Evolutionary conservation across 768 basidiomycete species (phyloP).

Genomic region (Leccinum arenicola): DNA sequence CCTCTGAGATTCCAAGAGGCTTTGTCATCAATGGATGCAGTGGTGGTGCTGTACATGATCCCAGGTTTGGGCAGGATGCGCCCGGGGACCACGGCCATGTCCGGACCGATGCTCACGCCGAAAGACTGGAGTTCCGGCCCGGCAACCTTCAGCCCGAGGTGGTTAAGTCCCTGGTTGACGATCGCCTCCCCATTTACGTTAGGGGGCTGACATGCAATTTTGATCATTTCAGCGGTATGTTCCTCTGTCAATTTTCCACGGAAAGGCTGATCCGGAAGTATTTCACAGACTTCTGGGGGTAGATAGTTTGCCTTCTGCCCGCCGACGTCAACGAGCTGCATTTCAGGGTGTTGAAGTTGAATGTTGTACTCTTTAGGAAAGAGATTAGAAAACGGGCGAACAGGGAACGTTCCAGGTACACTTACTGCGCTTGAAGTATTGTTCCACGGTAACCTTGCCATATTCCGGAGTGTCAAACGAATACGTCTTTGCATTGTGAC

Average conservation of each 20-base stretch:
- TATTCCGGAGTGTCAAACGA: slow-evolving; percentile 40
- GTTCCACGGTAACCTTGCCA: slow-evolving; percentile 42
- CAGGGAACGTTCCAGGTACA: background rate
- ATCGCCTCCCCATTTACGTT: slow-evolving; percentile 48
- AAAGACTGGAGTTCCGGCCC: slow-evolving; percentile 40
- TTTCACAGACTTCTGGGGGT: slow-evolving; percentile 49
- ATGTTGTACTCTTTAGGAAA: slow-evolving; percentile 41
- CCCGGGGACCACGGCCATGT: slow-evolving; percentile 57
- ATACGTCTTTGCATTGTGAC: slow-evolving; percentile 37
- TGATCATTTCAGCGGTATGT: slow-evolving; percentile 53
- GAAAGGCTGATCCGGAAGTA: slow-evolving; percentile 40
- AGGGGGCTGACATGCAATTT: slow-evolving; percentile 46
- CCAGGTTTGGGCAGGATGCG: slow-evolving; percentile 46
- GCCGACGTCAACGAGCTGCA: slow-evolving; percentile 50
- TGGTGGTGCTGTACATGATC: slow-evolving; percentile 36
- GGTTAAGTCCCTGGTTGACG: slow-evolving; percentile 38
- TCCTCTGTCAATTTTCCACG: slow-evolving; percentile 54
- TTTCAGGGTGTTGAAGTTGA: slow-evolving; percentile 34
- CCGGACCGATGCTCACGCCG: slow-evolving; percentile 42
- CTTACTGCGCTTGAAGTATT: slow-evolving; percentile 48
- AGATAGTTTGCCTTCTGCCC: slow-evolving; percentile 40
- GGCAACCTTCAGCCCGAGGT: slow-evolving; percentile 39
- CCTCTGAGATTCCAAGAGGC: slow-evolving; percentile 55
- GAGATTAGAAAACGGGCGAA: background rate
- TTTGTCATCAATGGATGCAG: slow-evolving; percentile 38